Percentiles rank a stretch among this genome's conserved stretches.
Conservation (phyloP, 2,329 filamentous ascomycete genomes). For the Aspergillus hortae region DNA sequence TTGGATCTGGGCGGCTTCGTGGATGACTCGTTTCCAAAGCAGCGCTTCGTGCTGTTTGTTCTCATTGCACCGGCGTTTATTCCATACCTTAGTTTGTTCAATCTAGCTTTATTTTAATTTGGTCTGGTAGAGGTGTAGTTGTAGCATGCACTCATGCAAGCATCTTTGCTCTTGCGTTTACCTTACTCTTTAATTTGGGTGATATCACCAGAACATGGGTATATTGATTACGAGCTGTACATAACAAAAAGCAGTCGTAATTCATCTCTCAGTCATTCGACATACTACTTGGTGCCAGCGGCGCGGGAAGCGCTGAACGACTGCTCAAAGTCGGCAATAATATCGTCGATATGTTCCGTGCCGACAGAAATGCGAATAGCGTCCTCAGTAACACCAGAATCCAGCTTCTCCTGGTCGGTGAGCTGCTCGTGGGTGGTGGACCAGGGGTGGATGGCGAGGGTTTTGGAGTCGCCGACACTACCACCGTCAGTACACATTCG, state of each 20-base stretch:
- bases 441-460: slow-evolving; percentile 91
- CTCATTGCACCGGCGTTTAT: no score
- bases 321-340: slow-evolving; percentile 92
- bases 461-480: slow-evolving; percentile 87
- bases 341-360: slow-evolving; percentile 95
- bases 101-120: no score
- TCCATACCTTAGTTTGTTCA: no score
- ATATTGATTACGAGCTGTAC: neutral
- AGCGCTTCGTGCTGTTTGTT: no score
- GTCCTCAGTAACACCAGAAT: slow-evolving; percentile 81
- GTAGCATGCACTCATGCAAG: no score
- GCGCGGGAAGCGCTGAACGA: slow-evolving; percentile 62
- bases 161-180: no score
- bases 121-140: no score
- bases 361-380: slow-evolving; percentile 93
- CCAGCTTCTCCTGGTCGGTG: slow-evolving; percentile 72
- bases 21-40: neutral
- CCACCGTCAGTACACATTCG: slow-evolving; percentile 7
- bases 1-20: neutral
- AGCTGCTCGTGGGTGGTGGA: slow-evolving; percentile 93
- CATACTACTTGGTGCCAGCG: slow-evolving; percentile 7
- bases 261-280: neutral
- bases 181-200: no score
- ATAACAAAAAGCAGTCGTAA: neutral
- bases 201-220: neutral